Conservation (phyloP, 1,284 basidiomycete species). For the Ganoderma boninense region DNA sequence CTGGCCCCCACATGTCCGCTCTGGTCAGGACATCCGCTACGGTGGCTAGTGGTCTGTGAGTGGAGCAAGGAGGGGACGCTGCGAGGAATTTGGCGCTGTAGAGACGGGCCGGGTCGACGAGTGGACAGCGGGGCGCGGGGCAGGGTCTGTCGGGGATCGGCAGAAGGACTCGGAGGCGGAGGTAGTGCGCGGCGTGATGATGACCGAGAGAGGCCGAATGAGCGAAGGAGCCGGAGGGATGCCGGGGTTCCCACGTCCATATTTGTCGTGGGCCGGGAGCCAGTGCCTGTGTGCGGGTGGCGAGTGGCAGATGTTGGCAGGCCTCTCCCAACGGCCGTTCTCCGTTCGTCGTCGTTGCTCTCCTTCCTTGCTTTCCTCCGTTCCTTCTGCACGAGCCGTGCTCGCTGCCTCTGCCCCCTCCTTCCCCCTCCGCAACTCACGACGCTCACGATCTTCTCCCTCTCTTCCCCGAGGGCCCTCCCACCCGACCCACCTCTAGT, state of each 20-base stretch:
- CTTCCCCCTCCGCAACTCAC: slow-evolving; percentile 2
- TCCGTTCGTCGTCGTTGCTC: background rate
- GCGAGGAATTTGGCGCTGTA: background rate
- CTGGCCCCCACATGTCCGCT: background rate
- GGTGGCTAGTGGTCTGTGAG: background rate
- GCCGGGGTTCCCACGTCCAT: background rate
- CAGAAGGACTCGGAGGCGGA: background rate
- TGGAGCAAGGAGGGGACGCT: background rate
- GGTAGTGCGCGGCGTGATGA: background rate
- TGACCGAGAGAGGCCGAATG: background rate
- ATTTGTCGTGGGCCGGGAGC: background rate
- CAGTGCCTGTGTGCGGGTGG: background rate
- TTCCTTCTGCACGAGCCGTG: slow-evolving; percentile 21
- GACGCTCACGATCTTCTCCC: slow-evolving; percentile 5
- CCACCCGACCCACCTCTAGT: background rate
- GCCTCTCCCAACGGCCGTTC: slow-evolving; percentile 1
- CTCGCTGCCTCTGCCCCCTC: slow-evolving; percentile 17
- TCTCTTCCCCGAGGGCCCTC: slow-evolving; percentile 12
- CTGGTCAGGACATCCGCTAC: background rate
- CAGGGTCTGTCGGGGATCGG: background rate
- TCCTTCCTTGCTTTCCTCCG: slow-evolving; percentile 9
- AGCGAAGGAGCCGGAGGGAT: background rate
- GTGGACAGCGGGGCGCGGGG: background rate
- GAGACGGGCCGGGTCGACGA: slow-evolving; percentile 2
- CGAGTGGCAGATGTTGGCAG: background rate